Evolutionary conservation across 2,329 filamentous ascomycete species (phyloP).

Genomic region (Scedosporium minutisporum): DNA sequence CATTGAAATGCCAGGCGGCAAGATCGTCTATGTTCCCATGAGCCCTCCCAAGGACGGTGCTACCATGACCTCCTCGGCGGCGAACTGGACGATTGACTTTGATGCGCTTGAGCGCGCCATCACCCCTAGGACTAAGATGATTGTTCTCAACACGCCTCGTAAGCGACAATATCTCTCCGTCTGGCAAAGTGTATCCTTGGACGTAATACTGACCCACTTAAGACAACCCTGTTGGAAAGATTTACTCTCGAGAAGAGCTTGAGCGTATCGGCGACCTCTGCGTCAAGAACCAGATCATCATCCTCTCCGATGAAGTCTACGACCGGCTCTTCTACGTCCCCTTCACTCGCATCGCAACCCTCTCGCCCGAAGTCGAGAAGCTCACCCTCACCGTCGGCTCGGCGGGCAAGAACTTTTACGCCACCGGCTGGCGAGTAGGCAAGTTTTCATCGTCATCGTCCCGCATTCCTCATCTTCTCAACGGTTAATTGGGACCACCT

Average conservation of each 20-base stretch:
- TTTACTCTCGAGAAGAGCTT: constrained; percentile 78
- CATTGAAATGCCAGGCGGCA: constrained; percentile 95
- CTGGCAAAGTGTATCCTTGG: not conserved
- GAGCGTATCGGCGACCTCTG: constrained; percentile 78
- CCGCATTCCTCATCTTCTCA: no score
- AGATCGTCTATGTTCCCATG: constrained; percentile 90
- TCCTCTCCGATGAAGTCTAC: constrained; percentile 88
- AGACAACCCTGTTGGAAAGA: constrained; percentile 95
- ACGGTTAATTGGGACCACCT: no score
- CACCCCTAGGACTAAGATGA: constrained; percentile 86
- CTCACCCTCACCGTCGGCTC: constrained; percentile 91
- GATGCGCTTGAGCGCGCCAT: constrained; percentile 72
- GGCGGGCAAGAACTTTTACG: constrained; percentile 97
- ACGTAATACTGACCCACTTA: not conserved
- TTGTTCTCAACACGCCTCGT: constrained; percentile 73
- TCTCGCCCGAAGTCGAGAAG: constrained; percentile 80
- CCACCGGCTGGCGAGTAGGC: constrained; percentile 88
- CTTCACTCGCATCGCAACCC: constrained; percentile 83
- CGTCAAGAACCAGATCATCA: constrained; percentile 87
- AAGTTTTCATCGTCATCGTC: constrained; percentile 14
- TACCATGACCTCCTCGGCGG: constrained; percentile 69
- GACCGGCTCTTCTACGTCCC: constrained; percentile 92
- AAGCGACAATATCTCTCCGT: constrained; percentile 8
- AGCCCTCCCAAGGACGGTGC: constrained; percentile 77
- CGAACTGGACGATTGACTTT: constrained; percentile 83